Conservation (phyloP, 441 rosid genomes). For the Capsella rubella region DNA sequence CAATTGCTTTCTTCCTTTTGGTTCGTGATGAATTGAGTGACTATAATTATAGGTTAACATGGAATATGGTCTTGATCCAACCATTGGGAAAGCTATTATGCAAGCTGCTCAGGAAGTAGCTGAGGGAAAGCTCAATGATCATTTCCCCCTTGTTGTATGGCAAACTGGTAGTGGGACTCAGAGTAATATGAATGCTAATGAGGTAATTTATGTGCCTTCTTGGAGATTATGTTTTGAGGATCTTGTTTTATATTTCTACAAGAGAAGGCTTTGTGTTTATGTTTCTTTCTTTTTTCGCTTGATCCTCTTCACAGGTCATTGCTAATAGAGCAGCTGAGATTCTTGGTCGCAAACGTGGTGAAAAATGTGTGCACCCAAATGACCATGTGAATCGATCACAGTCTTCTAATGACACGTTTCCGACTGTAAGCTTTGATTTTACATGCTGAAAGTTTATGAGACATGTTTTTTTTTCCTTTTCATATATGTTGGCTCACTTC, state of each 20-base stretch:
- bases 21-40: slow-evolving; percentile 6
- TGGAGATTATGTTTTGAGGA: background rate
- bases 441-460: background rate
- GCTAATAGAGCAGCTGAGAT: slow-evolving; percentile 98
- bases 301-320: slow-evolving; percentile 63
- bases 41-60: slow-evolving; percentile 67
- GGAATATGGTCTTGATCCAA: slow-evolving; percentile 91
- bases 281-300: background rate
- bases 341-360: slow-evolving; percentile 91
- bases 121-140: slow-evolving; percentile 85
- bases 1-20: background rate
- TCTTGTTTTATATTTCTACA: slow-evolving; percentile 1
- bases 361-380: slow-evolving; percentile 90
- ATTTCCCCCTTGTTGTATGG: slow-evolving; percentile 95
- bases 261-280: background rate
- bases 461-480: background rate
- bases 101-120: slow-evolving; percentile 95
- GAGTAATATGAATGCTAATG: slow-evolving; percentile 99
- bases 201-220: slow-evolving; percentile 43
- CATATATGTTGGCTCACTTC: background rate
- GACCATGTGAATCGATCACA: slow-evolving; percentile 97
- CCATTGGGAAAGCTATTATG: slow-evolving; percentile 88
- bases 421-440: slow-evolving; percentile 60
- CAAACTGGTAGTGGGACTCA: slow-evolving; percentile 99
- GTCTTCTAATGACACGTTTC: slow-evolving; percentile 96